These are phyloP conservation scores for Colletotrichum eremochloae DNA, from an alignment of 2,329 filamentous ascomycete genomes.

Conservation along the genomic window DNA sequence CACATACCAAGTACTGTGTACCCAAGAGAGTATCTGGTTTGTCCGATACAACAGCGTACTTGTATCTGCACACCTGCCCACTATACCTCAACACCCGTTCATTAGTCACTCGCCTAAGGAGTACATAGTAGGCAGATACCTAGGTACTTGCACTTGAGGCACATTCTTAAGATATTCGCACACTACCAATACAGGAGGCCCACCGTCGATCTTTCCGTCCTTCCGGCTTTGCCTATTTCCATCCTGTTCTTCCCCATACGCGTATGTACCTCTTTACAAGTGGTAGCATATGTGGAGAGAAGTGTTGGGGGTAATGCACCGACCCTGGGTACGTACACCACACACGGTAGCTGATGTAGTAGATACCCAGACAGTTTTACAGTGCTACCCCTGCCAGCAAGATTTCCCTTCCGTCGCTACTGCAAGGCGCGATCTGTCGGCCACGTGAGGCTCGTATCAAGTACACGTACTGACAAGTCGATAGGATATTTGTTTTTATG, in stretches of 20 bases:
- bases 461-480: constrained; percentile 11
- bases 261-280: too few relatives aligned
- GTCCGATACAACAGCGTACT: background rate
- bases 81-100: too few relatives aligned
- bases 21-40: too few relatives aligned
- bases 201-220: constrained; percentile 1
- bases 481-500: too few relatives aligned
- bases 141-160: too few relatives aligned
- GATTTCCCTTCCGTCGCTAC: constrained; percentile 33
- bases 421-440: constrained; percentile 43
- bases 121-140: too few relatives aligned
- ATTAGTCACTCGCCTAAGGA: too few relatives aligned
- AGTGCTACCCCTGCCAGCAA: background rate
- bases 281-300: background rate
- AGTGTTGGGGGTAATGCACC: background rate
- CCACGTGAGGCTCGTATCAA: constrained; percentile 37
- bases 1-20: too few relatives aligned
- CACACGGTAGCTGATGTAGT: too few relatives aligned
- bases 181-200: background rate
- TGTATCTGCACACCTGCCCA: background rate
- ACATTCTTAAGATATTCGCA: background rate
- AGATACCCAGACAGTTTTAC: too few relatives aligned
- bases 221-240: background rate
- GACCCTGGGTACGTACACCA: too few relatives aligned
- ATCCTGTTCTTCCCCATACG: background rate